Conservation (phyloP, 352 stramenopile species). For the Phytophthora macrochlamydospora region DNA sequence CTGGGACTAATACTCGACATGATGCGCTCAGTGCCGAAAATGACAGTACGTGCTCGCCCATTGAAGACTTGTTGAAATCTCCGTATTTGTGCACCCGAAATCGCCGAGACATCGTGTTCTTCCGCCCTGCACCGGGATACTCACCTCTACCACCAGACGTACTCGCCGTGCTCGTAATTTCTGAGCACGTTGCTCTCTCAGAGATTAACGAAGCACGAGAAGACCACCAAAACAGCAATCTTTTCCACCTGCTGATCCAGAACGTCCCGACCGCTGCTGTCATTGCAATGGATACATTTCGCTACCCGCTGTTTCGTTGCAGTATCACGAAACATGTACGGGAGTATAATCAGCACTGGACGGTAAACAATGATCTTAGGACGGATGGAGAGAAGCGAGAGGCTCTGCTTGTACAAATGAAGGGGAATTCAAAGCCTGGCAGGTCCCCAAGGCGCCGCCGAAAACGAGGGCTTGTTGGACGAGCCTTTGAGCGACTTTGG, state of each 20-base stretch:
- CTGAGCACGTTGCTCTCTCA: conserved; percentile 55
- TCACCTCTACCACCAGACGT: conserved; percentile 63
- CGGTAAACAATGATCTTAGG: conserved; percentile 52
- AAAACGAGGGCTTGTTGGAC: conserved; percentile 20
- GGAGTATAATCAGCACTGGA: conserved; percentile 73
- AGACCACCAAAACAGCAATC: conserved; percentile 63
- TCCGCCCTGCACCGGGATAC: conserved; percentile 65
- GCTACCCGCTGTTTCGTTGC: conserved; percentile 72
- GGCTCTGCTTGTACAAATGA: conserved; percentile 62
- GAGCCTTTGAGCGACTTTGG: conserved; percentile 38
- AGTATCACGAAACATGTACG: conserved; percentile 52
- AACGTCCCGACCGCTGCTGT: conserved; percentile 66
- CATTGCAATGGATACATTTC: conserved; percentile 76
- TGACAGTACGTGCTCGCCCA: conserved; percentile 36
- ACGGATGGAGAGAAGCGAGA: conserved; percentile 46
- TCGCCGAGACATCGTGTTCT: conserved; percentile 72
- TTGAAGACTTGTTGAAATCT: conserved; percentile 56
- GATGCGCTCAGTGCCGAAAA: conserved; percentile 22
- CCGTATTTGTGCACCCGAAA: conserved; percentile 58
- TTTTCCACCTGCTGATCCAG: conserved; percentile 79
- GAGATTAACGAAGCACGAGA: conserved; percentile 59
- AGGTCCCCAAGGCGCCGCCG: conserved; percentile 32
- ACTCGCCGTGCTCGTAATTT: conserved; percentile 63
- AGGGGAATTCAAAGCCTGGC: conserved; percentile 35
- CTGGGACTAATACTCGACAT: conserved; percentile 15